Conservation (phyloP, 177 flowering plant species). For the Viscum album region DNA sequence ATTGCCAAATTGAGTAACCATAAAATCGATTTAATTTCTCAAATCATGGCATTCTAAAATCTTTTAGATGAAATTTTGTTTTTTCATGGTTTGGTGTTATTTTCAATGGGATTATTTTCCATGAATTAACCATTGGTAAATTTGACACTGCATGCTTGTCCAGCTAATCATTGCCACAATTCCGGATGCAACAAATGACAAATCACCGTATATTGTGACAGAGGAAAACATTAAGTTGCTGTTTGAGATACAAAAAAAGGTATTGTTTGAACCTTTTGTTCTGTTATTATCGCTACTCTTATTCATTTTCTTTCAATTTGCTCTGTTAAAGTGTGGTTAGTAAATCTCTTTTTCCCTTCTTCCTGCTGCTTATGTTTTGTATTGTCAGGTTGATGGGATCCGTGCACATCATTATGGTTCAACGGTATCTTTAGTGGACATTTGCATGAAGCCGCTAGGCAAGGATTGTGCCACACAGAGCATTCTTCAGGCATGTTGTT, state of each 20-base stretch:
- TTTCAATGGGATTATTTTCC: too few relatives aligned
- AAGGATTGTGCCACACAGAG: conserved; percentile 91
- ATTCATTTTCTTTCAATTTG: too few relatives aligned
- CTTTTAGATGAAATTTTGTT: too few relatives aligned
- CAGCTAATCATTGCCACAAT: conserved; percentile 77
- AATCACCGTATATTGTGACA: conserved; percentile 61
- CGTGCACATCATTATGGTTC: conserved; percentile 72
- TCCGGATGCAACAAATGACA: conserved; percentile 39
- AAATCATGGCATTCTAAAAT: too few relatives aligned
- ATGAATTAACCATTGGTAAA: neutral
- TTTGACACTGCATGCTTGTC: conserved; percentile 9
- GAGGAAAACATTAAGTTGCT: conserved; percentile 65
- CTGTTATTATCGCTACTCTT: neutral
- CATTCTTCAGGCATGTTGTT: conserved; percentile 58
- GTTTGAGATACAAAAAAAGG: conserved; percentile 89
- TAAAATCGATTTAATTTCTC: too few relatives aligned
- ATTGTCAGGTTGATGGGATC: conserved; percentile 64
- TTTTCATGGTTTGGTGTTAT: too few relatives aligned
- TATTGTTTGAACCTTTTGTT: conserved; percentile 13
- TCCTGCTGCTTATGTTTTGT: neutral
- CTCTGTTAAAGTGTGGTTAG: neutral
- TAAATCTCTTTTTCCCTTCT: neutral
- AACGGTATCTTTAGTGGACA: conserved; percentile 58
- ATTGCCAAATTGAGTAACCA: too few relatives aligned
- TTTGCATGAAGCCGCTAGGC: conserved; percentile 92